phyloP scores from a whole-genome alignment of 2,329 filamentous ascomycete species.

The Tolypocladium pustulatum region DNA sequence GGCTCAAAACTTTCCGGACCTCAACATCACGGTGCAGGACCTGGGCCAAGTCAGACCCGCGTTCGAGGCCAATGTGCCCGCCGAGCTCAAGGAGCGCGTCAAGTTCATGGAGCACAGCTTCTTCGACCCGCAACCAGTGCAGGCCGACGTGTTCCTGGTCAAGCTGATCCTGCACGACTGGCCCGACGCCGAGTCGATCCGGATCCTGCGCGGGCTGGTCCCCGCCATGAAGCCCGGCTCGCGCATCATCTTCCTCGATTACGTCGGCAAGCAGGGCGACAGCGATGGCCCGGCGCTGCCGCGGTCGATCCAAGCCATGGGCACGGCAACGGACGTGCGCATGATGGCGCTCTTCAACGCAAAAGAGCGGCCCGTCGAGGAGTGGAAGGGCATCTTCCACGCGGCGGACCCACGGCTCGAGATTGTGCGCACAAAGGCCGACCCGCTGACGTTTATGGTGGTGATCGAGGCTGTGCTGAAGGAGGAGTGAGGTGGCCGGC shows the following conservation, averaged over 20 bases:
- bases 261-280: conserved; percentile 23
- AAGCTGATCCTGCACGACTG: conserved; percentile 47
- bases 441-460: conserved; percentile 24
- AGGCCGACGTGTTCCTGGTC: conserved; percentile 40
- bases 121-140: conserved; percentile 25
- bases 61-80: conserved; percentile 23
- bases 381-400: conserved; percentile 33
- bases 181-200: conserved; percentile 31
- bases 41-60: conserved; percentile 24
- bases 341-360: conserved; percentile 40
- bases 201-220: conserved; percentile 29
- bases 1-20: conserved; percentile 27
- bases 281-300: conserved; percentile 14
- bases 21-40: conserved; percentile 34
- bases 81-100: conserved; percentile 20
- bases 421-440: conserved; percentile 23
- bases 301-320: conserved; percentile 25
- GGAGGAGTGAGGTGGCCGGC: conserved; percentile 4
- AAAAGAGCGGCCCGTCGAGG: conserved; percentile 33
- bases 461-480: conserved; percentile 27
- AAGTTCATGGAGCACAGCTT: conserved; percentile 26
- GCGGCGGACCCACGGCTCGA: conserved; percentile 34
- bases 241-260: conserved; percentile 26
- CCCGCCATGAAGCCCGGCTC: conserved; percentile 34
- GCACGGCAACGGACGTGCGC: conserved; percentile 33